These are phyloP conservation scores for Ballota nigra DNA, from an alignment of 257 asterid species.

Conservation along the genomic window DNA sequence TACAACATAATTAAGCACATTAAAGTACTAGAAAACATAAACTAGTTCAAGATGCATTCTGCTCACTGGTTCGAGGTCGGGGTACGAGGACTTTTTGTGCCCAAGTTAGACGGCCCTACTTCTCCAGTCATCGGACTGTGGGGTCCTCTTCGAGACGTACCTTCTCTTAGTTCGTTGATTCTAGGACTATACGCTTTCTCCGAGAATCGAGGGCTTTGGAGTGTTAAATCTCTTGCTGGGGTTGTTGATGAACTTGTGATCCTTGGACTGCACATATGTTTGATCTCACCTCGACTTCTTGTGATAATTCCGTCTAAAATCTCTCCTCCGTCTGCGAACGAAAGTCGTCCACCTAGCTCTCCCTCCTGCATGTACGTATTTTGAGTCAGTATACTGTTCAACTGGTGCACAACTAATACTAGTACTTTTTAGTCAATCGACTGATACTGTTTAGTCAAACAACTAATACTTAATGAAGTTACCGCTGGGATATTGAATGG, in stretches of 20 bases:
- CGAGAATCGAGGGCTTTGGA: constrained; percentile 61
- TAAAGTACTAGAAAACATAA: too few species aligned
- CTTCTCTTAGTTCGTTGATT: constrained; percentile 53
- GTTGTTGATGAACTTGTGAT: constrained; percentile 59
- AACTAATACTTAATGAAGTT: not conserved
- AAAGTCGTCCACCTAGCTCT: constrained; percentile 49
- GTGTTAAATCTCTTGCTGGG: constrained; percentile 53
- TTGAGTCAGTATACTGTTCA: not conserved
- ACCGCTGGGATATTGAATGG: too few species aligned
- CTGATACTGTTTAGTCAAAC: not conserved
- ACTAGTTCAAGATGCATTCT: not conserved
- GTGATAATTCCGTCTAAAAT: constrained; percentile 73
- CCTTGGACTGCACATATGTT: constrained; percentile 57
- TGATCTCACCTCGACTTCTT: constrained; percentile 87
- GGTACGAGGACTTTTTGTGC: constrained; percentile 44
- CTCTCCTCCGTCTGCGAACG: constrained; percentile 64
- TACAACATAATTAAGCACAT: not conserved
- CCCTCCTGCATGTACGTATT: constrained; percentile 47
- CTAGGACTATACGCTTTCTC: constrained; percentile 61
- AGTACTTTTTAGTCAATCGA: not conserved
- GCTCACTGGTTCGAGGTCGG: constrained; percentile 25
- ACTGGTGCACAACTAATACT: not conserved
- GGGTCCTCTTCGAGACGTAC: constrained; percentile 39
- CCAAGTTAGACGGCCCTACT: constrained; percentile 47
- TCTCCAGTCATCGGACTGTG: constrained; percentile 57